These are phyloP conservation scores for Fusarium protoensiforme DNA, from an alignment of 2,329 filamentous ascomycete species.

Conservation along the genomic window DNA sequence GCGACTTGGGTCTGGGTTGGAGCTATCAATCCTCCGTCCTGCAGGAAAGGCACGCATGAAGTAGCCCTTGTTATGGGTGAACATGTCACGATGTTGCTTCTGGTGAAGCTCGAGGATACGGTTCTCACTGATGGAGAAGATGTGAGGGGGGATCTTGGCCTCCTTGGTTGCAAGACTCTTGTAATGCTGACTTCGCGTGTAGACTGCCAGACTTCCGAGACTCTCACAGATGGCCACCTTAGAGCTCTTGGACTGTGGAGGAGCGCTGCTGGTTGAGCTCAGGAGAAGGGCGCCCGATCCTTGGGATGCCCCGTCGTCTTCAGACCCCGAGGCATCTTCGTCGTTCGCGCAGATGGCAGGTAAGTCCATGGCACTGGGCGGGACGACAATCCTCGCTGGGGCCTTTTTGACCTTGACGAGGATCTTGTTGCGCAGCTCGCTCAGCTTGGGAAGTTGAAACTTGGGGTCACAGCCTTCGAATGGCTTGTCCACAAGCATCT, in stretches of 20 bases:
- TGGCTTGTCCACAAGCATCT: constrained; percentile 73
- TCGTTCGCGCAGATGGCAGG: constrained; percentile 44
- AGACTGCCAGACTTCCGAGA: constrained; percentile 81
- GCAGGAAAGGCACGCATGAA: constrained; percentile 94
- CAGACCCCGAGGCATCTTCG: constrained; percentile 55
- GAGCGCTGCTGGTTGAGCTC: constrained; percentile 12
- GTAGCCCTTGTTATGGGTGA: constrained; percentile 86
- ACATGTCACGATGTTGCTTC: constrained; percentile 79
- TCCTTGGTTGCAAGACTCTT: constrained; percentile 74
- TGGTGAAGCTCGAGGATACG: constrained; percentile 69
- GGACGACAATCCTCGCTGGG: constrained; percentile 47
- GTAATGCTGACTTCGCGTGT: constrained; percentile 88
- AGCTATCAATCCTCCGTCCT: constrained; percentile 80
- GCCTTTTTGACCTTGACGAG: constrained; percentile 82
- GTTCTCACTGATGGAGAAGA: constrained; percentile 91
- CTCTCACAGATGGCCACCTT: constrained; percentile 74
- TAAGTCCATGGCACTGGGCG: constrained; percentile 47
- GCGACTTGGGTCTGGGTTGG: constrained; percentile 92
- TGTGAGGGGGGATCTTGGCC: constrained; percentile 70
- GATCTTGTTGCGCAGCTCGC: constrained; percentile 81
- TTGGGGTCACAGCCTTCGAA: constrained; percentile 63
- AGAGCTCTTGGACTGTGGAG: constrained; percentile 42
- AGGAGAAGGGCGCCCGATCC: constrained; percentile 19
- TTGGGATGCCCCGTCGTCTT: constrained; percentile 53
- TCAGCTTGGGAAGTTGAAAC: constrained; percentile 73